These are phyloP conservation scores for Fusarium anguioides DNA, from an alignment of 2,329 filamentous ascomycete genomes.

Conservation along the genomic window DNA sequence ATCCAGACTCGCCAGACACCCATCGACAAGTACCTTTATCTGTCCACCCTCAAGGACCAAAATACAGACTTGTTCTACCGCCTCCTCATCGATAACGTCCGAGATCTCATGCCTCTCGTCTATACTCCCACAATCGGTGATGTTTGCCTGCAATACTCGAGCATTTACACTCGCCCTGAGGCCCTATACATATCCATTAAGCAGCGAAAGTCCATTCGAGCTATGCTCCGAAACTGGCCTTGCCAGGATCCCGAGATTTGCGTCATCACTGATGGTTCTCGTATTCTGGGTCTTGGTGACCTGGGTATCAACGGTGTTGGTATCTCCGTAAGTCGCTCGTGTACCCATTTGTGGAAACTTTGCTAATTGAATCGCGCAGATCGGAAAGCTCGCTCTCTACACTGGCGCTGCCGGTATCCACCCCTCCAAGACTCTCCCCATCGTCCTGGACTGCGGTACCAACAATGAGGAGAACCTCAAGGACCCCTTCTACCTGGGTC, in stretches of 20 bases:
- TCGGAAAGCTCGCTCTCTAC: conserved; percentile 96
- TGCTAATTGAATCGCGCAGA: conserved; percentile 55
- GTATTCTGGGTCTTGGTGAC: conserved; percentile 92
- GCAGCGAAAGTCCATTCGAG: conserved; percentile 88
- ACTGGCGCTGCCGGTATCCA: conserved; percentile 95
- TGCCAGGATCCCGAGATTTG: conserved; percentile 91
- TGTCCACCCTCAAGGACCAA: conserved; percentile 78
- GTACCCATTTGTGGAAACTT: not conserved
- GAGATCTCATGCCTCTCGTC: conserved; percentile 84
- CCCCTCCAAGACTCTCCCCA: conserved; percentile 82
- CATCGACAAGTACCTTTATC: conserved; percentile 87
- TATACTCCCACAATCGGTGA: conserved; percentile 95
- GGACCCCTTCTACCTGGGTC: conserved; percentile 87
- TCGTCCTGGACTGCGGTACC: conserved; percentile 74
- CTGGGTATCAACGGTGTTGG: conserved; percentile 97
- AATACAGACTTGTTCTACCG: conserved; percentile 88
- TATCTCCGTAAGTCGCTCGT: conserved; percentile 76
- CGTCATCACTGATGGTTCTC: conserved; percentile 94
- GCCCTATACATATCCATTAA: conserved; percentile 96
- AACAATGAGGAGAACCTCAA: conserved; percentile 73
- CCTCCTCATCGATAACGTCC: conserved; percentile 79
- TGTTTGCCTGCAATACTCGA: conserved; percentile 95
- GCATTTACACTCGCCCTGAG: conserved; percentile 94
- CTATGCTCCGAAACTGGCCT: conserved; percentile 94
- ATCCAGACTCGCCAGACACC: conserved; percentile 74